Conservation (phyloP, 75 land plant genomes). For the Pinus tabuliformis region DNA sequence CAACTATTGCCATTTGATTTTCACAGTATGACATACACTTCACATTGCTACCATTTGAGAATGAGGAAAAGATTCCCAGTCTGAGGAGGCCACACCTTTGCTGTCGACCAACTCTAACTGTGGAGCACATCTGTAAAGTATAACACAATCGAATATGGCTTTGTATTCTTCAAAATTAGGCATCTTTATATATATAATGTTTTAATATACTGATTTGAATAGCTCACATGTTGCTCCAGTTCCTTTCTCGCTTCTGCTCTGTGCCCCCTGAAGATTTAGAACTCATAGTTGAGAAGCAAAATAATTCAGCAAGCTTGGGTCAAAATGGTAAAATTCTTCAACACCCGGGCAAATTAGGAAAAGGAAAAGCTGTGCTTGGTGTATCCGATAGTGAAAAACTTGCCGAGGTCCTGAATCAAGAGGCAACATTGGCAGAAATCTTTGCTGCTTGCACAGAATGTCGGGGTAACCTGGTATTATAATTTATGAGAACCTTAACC, state of each 20-base stretch:
- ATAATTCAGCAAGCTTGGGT: not conserved
- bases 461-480: slow-evolving; percentile 11
- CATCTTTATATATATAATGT: not conserved
- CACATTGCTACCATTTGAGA: slow-evolving; percentile 43
- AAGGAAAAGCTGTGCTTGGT: slow-evolving; percentile 1
- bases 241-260: slow-evolving; percentile 29
- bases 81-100: slow-evolving; percentile 61
- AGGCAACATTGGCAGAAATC: slow-evolving; percentile 11
- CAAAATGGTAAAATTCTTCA: not conserved
- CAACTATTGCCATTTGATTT: not conserved
- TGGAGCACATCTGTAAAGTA: slow-evolving; percentile 40
- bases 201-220: not conserved
- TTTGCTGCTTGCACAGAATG: not conserved
- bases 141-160: not conserved
- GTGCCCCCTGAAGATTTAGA: slow-evolving; percentile 34
- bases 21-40: slow-evolving; percentile 69
- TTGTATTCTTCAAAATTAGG: not conserved
- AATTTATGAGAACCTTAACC: slow-evolving; percentile 1
- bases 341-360: not conserved
- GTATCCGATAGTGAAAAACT: not conserved
- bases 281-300: slow-evolving; percentile 16
- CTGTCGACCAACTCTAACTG: slow-evolving; percentile 44
- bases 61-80: slow-evolving; percentile 46
- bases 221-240: slow-evolving; percentile 14
- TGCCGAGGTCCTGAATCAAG: not conserved